phyloP scores from a whole-genome alignment of 2,329 filamentous ascomycete genomes.

The Aspergillus ruber region DNA sequence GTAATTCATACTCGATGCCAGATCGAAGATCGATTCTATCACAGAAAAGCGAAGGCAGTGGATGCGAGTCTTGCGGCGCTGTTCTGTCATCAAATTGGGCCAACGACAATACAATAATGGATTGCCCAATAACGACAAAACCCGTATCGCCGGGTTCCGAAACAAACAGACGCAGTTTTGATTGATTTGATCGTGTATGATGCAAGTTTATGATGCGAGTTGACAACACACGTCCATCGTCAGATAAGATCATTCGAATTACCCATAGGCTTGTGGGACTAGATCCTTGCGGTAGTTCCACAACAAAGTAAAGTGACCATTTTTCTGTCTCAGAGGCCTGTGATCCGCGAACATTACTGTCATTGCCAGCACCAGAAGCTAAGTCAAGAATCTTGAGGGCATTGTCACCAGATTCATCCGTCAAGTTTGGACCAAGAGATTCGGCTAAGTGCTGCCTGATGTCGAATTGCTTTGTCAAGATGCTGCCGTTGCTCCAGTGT shows the following conservation, averaged over 20 bases:
- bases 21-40: conserved; percentile 74
- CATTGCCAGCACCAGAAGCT: conserved; percentile 46
- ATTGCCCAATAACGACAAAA: conserved; percentile 72
- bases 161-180: conserved; percentile 64
- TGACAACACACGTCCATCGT: conserved; percentile 53
- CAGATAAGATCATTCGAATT: conserved; percentile 61
- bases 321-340: conserved; percentile 45
- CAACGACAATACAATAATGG: conserved; percentile 71
- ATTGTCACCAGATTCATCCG: conserved; percentile 47
- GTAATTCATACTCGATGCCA: conserved; percentile 43
- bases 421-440: conserved; percentile 54
- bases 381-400: conserved; percentile 75
- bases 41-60: conserved; percentile 65
- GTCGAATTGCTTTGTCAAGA: conserved; percentile 66
- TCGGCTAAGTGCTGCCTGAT: conserved; percentile 57
- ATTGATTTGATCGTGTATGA: conserved; percentile 43
- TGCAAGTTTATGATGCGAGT: conserved; percentile 64
- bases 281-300: conserved; percentile 48
- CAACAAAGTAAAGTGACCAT: conserved; percentile 54
- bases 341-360: conserved; percentile 37
- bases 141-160: conserved; percentile 74
- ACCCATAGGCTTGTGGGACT: conserved; percentile 61
- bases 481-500: conserved; percentile 77
- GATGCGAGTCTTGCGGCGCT: conserved; percentile 65
- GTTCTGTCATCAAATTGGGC: conserved; percentile 61